These are phyloP conservation scores for Mycena galopus DNA, from an alignment of 768 basidiomycete genomes.

Conservation along the genomic window DNA sequence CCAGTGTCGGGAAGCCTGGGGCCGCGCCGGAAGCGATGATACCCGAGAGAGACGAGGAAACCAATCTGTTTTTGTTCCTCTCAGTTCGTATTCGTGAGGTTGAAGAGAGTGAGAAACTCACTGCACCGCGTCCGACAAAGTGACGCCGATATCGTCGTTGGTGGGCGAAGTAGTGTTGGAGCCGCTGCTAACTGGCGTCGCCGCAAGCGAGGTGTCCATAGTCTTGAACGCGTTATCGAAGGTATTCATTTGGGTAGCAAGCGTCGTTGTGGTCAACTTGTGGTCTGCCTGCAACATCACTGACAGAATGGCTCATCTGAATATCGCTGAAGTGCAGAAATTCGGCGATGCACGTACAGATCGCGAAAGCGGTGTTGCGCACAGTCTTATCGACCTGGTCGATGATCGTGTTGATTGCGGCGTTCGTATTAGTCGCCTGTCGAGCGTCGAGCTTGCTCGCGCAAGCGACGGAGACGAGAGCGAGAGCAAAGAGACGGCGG, in stretches of 20 bases:
- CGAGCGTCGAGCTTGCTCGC: conserved; percentile 45
- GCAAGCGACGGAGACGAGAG: conserved; percentile 42
- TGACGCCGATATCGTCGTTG: conserved; percentile 51
- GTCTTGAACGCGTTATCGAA: conserved; percentile 44
- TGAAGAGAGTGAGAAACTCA: conserved; percentile 29
- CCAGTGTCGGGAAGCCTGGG: conserved; percentile 43
- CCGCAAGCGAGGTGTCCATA: conserved; percentile 37
- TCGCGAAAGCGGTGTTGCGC: conserved; percentile 39
- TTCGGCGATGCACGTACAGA: conserved; percentile 40
- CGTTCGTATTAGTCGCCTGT: conserved; percentile 50
- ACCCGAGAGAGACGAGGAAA: conserved; percentile 49
- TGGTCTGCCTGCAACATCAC: conserved; percentile 45
- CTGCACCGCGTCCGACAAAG: conserved; percentile 46
- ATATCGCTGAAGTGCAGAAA: conserved; percentile 13
- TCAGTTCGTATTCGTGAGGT: background rate
- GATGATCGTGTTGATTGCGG: conserved; percentile 43
- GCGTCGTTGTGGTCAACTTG: conserved; percentile 42
- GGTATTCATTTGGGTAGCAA: conserved; percentile 43
- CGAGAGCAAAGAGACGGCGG: conserved; percentile 46
- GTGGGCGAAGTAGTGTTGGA: conserved; percentile 49
- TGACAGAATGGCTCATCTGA: background rate
- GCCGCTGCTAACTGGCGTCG: conserved; percentile 47
- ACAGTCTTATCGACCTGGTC: conserved; percentile 42
- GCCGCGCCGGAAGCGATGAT: conserved; percentile 39
- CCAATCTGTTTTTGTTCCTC: conserved; percentile 33